phyloP scores from a whole-genome alignment of 305 asterid species.

The Fraxinus nigra region DNA sequence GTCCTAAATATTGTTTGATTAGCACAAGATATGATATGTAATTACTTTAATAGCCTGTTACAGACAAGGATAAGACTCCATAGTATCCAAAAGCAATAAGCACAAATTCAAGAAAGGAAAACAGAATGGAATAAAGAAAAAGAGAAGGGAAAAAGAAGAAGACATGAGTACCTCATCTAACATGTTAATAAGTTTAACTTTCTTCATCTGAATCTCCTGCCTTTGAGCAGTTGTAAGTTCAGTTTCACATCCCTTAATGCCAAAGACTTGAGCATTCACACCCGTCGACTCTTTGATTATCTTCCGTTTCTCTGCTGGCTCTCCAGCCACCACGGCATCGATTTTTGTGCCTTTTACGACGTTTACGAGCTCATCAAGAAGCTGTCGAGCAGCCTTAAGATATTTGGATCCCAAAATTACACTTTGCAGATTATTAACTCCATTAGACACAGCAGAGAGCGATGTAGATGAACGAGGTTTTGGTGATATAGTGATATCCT shows the following conservation, averaged over 20 bases:
- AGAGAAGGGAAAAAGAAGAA: neutral
- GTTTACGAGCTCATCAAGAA: constrained; percentile 54
- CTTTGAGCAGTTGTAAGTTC: constrained; percentile 57
- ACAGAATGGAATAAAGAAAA: neutral
- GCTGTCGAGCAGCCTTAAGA: constrained; percentile 56
- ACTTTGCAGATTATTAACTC: constrained; percentile 26
- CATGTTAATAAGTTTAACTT: constrained; percentile 59
- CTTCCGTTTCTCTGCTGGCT: constrained; percentile 35
- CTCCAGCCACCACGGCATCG: neutral
- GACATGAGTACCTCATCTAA: constrained; percentile 57
- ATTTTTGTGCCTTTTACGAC: constrained; percentile 33
- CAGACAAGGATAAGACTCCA: neutral
- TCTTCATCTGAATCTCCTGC: constrained; percentile 73
- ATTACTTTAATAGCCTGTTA: neutral
- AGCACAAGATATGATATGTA: neutral
- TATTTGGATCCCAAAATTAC: constrained; percentile 50
- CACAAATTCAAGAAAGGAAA: neutral
- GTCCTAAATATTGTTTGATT: neutral
- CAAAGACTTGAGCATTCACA: neutral
- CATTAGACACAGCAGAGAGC: constrained; percentile 25
- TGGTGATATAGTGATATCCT: neutral
- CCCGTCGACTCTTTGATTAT: constrained; percentile 12
- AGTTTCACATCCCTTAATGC: neutral
- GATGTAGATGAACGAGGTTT: neutral
- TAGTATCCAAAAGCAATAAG: neutral